phyloP scores from a whole-genome alignment of 495 filamentous ascomycete species.

The Aspergillus leporis region DNA sequence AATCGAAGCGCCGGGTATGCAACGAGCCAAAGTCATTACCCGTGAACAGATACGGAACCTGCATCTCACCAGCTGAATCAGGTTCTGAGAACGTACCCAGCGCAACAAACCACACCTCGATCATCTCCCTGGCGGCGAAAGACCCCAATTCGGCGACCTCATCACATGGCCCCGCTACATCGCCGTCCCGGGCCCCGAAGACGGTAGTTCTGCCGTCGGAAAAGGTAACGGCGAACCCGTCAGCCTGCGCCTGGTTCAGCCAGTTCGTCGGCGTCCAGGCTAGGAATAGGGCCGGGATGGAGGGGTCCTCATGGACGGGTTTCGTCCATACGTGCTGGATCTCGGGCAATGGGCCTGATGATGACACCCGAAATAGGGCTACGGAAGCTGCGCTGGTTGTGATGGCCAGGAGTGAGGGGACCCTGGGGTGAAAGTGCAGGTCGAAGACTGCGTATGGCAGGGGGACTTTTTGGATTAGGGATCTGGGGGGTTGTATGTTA shows the following conservation, averaged over 20 bases:
- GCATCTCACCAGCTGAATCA: not conserved
- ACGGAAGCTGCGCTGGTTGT: slow-evolving; percentile 74
- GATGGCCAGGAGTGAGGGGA: slow-evolving; percentile 59
- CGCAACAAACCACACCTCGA: slow-evolving; percentile 51
- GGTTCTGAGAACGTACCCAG: slow-evolving; percentile 20
- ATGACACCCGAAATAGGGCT: slow-evolving; percentile 58
- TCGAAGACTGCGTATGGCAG: slow-evolving; percentile 78
- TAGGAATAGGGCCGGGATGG: slow-evolving; percentile 67
- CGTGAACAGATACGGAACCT: slow-evolving; percentile 40
- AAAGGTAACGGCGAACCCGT: slow-evolving; percentile 66
- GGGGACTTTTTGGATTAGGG: slow-evolving; percentile 44
- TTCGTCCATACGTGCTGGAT: slow-evolving; percentile 39
- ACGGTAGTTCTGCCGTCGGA: slow-evolving; percentile 60
- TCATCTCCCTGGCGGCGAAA: slow-evolving; percentile 37
- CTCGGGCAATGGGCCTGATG: slow-evolving; percentile 6
- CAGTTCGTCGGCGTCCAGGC: slow-evolving; percentile 64
- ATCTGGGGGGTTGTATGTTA: slow-evolving; percentile 23
- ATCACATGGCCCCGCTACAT: slow-evolving; percentile 12
- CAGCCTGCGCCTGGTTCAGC: slow-evolving; percentile 27
- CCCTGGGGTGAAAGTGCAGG: slow-evolving; percentile 71
- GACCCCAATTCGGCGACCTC: slow-evolving; percentile 26
- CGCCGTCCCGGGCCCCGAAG: slow-evolving; percentile 40
- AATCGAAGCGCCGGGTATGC: slow-evolving; percentile 30
- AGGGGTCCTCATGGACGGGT: slow-evolving; percentile 46
- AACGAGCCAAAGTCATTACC: slow-evolving; percentile 38